Evolutionary conservation across 2,329 filamentous ascomycete species (phyloP).

Genomic region (Botrytis cinerea): DNA sequence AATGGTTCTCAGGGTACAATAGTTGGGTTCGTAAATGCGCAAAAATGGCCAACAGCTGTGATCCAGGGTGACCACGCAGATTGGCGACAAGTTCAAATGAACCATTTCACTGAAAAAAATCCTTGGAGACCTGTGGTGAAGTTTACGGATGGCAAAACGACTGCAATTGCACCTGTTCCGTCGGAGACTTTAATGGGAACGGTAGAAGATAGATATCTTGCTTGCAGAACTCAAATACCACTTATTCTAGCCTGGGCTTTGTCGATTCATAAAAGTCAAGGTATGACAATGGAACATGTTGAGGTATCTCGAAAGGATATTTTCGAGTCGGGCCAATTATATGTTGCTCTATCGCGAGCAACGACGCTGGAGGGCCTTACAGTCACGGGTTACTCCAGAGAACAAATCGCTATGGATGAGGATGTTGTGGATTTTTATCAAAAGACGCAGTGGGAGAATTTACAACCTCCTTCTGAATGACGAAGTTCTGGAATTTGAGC

Average conservation of each 20-base stretch:
- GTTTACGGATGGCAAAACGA: slow-evolving; percentile 30
- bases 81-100: slow-evolving; percentile 5
- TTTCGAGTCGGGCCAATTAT: slow-evolving; percentile 38
- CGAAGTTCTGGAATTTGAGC: neutral
- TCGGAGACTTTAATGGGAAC: slow-evolving; percentile 25
- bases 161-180: slow-evolving; percentile 26
- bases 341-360: slow-evolving; percentile 37
- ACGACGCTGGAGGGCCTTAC: slow-evolving; percentile 35
- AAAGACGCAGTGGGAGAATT: slow-evolving; percentile 34
- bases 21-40: slow-evolving; percentile 30
- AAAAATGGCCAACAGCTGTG: neutral
- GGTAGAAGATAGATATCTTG: slow-evolving; percentile 28
- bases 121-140: slow-evolving; percentile 28
- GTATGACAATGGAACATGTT: slow-evolving; percentile 62
- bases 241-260: slow-evolving; percentile 93
- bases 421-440: slow-evolving; percentile 37
- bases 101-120: slow-evolving; percentile 12
- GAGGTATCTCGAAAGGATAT: slow-evolving; percentile 35
- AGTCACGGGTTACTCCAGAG: slow-evolving; percentile 31
- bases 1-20: slow-evolving; percentile 39
- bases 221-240: slow-evolving; percentile 55
- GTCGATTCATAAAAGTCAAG: slow-evolving; percentile 96
- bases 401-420: slow-evolving; percentile 31
- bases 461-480: slow-evolving; percentile 10
- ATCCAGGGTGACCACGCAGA: neutral